Conservation (phyloP, 345 rosid species). For the Eucalyptus tenuipes region DNA sequence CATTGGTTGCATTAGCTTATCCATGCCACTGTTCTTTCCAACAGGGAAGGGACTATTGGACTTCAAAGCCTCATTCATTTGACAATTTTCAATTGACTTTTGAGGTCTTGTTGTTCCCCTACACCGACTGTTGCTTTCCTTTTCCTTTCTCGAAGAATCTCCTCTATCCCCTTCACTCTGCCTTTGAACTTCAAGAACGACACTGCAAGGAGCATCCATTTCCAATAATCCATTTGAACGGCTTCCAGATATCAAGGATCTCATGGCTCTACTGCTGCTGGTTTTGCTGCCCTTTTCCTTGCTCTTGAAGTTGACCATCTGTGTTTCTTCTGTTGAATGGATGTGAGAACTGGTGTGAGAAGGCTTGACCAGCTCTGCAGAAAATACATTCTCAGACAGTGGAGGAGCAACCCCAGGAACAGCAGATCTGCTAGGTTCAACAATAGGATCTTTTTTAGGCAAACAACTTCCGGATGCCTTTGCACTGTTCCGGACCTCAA, state of each 20-base stretch:
- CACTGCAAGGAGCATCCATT: not conserved
- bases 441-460: not conserved
- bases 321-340: not conserved
- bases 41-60: not conserved
- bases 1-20: not conserved
- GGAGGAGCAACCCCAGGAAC: not conserved
- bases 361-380: constrained; percentile 13
- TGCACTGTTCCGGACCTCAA: constrained; percentile 48
- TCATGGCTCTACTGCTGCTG: not conserved
- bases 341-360: not conserved
- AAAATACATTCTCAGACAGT: constrained; percentile 17
- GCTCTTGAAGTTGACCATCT: not conserved
- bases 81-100: not conserved
- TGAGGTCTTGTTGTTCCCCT: constrained; percentile 9
- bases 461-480: constrained; percentile 18
- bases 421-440: not conserved
- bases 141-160: constrained; percentile 11
- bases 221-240: not conserved
- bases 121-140: constrained; percentile 1
- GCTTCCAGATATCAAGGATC: not conserved
- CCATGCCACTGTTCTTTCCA: not conserved
- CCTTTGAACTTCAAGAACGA: not conserved
- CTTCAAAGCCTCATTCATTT: not conserved
- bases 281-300: not conserved
- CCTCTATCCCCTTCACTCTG: constrained; percentile 9